phyloP scores from a whole-genome alignment of 2,329 filamentous ascomycete species.

The Aotearoamyces nothofagi region DNA sequence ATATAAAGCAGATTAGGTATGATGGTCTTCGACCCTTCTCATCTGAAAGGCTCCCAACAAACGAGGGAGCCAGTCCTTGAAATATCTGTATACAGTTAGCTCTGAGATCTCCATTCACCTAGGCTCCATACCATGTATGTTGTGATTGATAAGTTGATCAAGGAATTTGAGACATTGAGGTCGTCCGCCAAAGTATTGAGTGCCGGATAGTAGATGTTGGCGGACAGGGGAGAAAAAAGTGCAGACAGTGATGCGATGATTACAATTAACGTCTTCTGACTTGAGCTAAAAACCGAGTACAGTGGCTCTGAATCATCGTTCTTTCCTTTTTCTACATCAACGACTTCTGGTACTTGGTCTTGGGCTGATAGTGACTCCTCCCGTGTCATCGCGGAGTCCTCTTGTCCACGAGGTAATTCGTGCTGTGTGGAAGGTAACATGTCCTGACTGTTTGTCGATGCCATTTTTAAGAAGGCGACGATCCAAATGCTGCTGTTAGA shows the following conservation, averaged over 20 bases:
- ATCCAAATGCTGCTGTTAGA: no score
- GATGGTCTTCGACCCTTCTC: constrained; percentile 37
- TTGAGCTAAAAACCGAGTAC: constrained; percentile 6
- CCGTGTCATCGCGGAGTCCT: no score
- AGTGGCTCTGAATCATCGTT: constrained; percentile 1
- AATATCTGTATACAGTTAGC: constrained; percentile 30
- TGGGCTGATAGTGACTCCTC: no score
- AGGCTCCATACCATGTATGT: constrained; percentile 18
- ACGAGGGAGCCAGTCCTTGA: constrained; percentile 41
- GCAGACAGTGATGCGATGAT: constrained; percentile 31
- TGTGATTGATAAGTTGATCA: constrained; percentile 21
- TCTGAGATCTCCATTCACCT: background rate
- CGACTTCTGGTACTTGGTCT: no score
- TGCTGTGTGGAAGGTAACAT: no score
- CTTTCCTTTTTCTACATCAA: no score
- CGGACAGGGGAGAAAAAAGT: constrained; percentile 38
- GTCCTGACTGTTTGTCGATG: no score
- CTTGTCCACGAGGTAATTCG: no score
- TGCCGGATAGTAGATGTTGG: constrained; percentile 37
- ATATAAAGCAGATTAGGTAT: constrained; percentile 36
- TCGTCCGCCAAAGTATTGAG: constrained; percentile 30
- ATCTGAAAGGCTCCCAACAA: constrained; percentile 42
- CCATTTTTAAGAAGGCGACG: no score
- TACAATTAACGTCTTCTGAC: constrained; percentile 30
- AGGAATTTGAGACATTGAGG: constrained; percentile 24